These are phyloP conservation scores for Hypoxylon lienhwacheense DNA, from an alignment of 495 filamentous ascomycete species.

Conservation along the genomic window DNA sequence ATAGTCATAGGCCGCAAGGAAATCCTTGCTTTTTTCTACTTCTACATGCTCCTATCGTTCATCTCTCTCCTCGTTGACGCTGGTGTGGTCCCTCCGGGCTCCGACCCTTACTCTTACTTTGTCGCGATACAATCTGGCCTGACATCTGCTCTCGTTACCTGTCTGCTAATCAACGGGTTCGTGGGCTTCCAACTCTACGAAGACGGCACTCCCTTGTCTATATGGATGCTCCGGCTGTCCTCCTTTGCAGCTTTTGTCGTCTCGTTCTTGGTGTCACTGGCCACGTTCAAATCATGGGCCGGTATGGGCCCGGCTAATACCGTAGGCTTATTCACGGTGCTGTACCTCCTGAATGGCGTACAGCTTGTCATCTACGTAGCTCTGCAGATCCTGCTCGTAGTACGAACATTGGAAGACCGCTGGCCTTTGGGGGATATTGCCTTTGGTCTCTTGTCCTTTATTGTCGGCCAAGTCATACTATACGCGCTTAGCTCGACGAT, in stretches of 20 bases:
- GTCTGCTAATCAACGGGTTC: slow-evolving; percentile 94
- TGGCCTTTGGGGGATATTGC: slow-evolving; percentile 93
- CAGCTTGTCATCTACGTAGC: slow-evolving; percentile 82
- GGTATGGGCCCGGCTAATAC: slow-evolving; percentile 84
- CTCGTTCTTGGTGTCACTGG: slow-evolving; percentile 80
- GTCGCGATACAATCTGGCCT: slow-evolving; percentile 87
- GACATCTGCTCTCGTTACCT: slow-evolving; percentile 83
- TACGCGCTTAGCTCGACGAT: slow-evolving; percentile 87
- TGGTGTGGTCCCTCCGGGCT: slow-evolving; percentile 84
- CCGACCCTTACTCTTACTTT: slow-evolving; percentile 84
- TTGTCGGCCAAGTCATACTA: slow-evolving; percentile 88
- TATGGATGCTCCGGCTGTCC: slow-evolving; percentile 84
- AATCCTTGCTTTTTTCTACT: slow-evolving; percentile 96
- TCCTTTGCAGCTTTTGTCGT: slow-evolving; percentile 83
- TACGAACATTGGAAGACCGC: slow-evolving; percentile 87
- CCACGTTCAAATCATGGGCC: slow-evolving; percentile 92
- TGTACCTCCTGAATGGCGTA: slow-evolving; percentile 89
- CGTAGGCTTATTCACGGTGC: slow-evolving; percentile 83
- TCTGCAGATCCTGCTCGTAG: slow-evolving; percentile 84
- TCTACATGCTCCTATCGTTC: slow-evolving; percentile 88
- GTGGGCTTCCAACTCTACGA: slow-evolving; percentile 99
- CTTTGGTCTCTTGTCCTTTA: slow-evolving; percentile 91
- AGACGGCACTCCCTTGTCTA: slow-evolving; percentile 91
- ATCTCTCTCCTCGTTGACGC: slow-evolving; percentile 89
- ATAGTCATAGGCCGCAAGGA: slow-evolving; percentile 92